Evolutionary conservation across 1,139 yeast genomes (phyloP), one percentile per base, ranked within the genome.

Genomic region (Spencermartinsiella ligniputridi): DNA sequence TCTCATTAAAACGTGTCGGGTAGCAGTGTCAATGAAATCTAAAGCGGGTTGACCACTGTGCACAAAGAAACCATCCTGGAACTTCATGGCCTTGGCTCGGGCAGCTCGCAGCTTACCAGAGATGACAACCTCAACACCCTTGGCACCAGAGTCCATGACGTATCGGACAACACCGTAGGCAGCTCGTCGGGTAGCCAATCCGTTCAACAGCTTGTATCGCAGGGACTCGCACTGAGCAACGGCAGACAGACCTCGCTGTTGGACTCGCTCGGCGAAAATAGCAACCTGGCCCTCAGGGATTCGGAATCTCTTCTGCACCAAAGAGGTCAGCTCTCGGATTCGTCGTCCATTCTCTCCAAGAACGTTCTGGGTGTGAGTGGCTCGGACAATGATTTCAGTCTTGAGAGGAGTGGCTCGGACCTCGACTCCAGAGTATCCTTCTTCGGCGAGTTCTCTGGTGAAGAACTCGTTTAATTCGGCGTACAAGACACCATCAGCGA

Each of bases 41-140:
- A 79, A 83, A 75, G 92, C 94, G 79, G 98, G 98, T 81, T 92
- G 98, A 87, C 98, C 98, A 69, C 97, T 88, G 95, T 92, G 98
- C 81, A 92, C 94, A 95, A 92, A 88, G 96, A 92, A 92, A 81
- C 98, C 98, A 73, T 92, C 97, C 71, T 95, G 84, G 84, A 92
- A 92, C 80, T 92, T 92, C 95, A 92, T 95, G 68, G 97, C 85
- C 86, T 92, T 92, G 70, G 99, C 98, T 83, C 98, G 90, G 68
- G 98, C 98, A 77, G 97, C 98, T 82, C 97, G 88, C 75, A 94
- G 85, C 80, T 92, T 92, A 84, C 98, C 98, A 63, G 97, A 88
- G 71, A 90, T 87, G 66, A 92, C 97, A 73, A 90, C 97, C 79
- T 92, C 97, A 69, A 94, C 97, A 89, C 99, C 99, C 87, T 94